Evolutionary conservation across 805 yeast species (phyloP), one percentile per base, ranked within the genome.

Genomic region (Peterozyma toletana): DNA sequence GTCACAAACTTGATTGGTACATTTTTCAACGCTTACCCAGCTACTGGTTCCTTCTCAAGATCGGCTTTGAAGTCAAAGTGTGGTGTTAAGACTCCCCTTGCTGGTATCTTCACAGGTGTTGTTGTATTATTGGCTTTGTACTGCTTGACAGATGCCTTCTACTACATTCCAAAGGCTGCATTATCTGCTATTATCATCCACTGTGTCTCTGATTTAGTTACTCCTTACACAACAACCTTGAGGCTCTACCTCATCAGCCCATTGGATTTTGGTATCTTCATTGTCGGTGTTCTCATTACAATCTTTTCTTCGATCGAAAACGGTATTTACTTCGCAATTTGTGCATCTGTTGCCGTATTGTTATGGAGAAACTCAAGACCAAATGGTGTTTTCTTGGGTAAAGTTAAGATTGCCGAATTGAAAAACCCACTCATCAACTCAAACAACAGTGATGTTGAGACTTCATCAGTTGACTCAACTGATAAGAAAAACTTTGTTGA

Each of bases 21-120:
- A 16, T 87, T 89, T 59, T 90, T 90, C 76, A 75, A 78, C 56
- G 96, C 97, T 7, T 90, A 90, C 62, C 97, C 97, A 9, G 89
- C 96, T 7, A 90, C 97, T 4, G 97, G 97, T 38, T 90, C 97
- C 1, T 90, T 90, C 63, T 86, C 95, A 15, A 82, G 97, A 70
- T 85, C 96, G 38, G 97, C 97, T 7, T 73, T 90, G 55, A 90
- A 91, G 66, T 83, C 95, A 41, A 90, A 90, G 66, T 90, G 96
- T 74, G 95, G 96, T 60, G 97, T 90, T 38, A 78, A 89, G 58
- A 90, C 97, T 16, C 97, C 97, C 33, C 68, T 90, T 48, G 95
- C 96, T 38, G 96, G 96, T 67, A 73, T 88, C 36, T 85, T 81
- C 63, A 86, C 96, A 11, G 97, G 96, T 59, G 78, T 77, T 38